A percentile compares a stretch with the other conserved stretches of the same genome.
Evolutionary conservation across 768 basidiomycete species (phyloP).

Genomic region (Tulasnella sp.): DNA sequence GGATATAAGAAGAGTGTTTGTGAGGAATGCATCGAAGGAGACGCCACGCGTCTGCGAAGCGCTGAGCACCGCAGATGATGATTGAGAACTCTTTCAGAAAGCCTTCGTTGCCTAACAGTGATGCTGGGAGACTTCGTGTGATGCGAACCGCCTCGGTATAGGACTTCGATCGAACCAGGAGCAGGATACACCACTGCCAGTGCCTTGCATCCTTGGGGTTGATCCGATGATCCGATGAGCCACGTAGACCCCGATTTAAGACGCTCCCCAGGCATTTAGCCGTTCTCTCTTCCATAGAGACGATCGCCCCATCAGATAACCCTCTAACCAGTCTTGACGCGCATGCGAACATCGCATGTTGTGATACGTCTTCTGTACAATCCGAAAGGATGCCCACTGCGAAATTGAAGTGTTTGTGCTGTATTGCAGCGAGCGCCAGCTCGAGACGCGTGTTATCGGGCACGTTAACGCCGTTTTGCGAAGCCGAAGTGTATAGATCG

Average conservation of each 20-base stretch:
- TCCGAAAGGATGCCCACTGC: too few species aligned
- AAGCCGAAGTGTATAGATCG: constrained; percentile 1
- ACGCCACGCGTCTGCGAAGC: background rate
- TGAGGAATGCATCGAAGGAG: background rate
- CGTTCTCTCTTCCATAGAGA: background rate
- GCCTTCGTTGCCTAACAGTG: background rate
- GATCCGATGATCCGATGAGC: background rate
- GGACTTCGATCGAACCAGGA: background rate
- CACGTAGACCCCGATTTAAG: background rate
- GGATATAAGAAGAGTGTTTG: background rate
- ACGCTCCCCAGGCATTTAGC: background rate
- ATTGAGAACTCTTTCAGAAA: background rate
- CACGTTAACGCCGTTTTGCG: background rate
- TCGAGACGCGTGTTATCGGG: background rate
- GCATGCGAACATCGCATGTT: too few species aligned
- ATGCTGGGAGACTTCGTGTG: background rate
- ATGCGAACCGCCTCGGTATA: background rate
- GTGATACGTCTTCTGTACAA: too few species aligned
- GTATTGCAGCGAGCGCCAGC: background rate
- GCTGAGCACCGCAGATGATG: background rate
- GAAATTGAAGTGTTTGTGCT: background rate
- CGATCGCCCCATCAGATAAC: background rate
- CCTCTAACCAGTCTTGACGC: background rate
- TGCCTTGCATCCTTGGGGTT: background rate
- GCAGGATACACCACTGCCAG: constrained; percentile 8